These are phyloP conservation scores for Curvularia sp. DNA, from an alignment of 2,329 filamentous ascomycete species.

Conservation along the genomic window DNA sequence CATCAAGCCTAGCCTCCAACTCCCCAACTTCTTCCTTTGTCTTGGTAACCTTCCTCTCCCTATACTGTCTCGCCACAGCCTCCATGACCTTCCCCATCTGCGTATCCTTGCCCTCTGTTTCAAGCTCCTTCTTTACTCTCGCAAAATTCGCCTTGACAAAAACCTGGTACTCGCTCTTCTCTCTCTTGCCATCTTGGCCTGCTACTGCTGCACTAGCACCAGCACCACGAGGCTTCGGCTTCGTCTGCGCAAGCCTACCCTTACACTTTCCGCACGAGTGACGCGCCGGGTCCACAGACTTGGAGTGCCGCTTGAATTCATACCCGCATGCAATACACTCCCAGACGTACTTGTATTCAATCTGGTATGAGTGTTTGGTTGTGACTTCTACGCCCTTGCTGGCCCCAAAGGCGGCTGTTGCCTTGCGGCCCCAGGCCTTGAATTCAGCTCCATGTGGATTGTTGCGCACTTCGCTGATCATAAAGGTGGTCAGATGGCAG, in stretches of 20 bases:
- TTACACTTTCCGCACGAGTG: slow-evolving; percentile 83
- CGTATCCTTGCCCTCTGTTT: slow-evolving; percentile 61
- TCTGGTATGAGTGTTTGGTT: slow-evolving; percentile 87
- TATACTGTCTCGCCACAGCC: slow-evolving; percentile 69
- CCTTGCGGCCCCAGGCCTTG: slow-evolving; percentile 69
- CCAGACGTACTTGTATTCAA: slow-evolving; percentile 94
- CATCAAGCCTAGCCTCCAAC: slow-evolving; percentile 34
- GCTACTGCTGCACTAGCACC: slow-evolving; percentile 4
- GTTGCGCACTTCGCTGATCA: slow-evolving; percentile 76
- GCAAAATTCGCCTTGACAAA: slow-evolving; percentile 74
- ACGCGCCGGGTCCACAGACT: slow-evolving; percentile 76
- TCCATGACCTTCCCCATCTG: slow-evolving; percentile 70
- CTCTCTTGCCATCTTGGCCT: slow-evolving; percentile 27
- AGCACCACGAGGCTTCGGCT: slow-evolving; percentile 70
- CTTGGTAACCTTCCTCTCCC: slow-evolving; percentile 54
- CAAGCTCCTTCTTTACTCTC: slow-evolving; percentile 49
- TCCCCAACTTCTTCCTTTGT: slow-evolving; percentile 15
- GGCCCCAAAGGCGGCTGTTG: slow-evolving; percentile 63
- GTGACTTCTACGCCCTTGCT: slow-evolving; percentile 76
- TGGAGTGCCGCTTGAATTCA: slow-evolving; percentile 84
- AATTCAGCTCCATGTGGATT: slow-evolving; percentile 86
- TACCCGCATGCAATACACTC: slow-evolving; percentile 71
- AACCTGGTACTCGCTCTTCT: slow-evolving; percentile 61
- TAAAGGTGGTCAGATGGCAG: slow-evolving; percentile 92
- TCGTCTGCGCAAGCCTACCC: slow-evolving; percentile 72